phyloP scores from a whole-genome alignment of 1,139 yeast species.

The Starmera stellimalicola region DNA sequence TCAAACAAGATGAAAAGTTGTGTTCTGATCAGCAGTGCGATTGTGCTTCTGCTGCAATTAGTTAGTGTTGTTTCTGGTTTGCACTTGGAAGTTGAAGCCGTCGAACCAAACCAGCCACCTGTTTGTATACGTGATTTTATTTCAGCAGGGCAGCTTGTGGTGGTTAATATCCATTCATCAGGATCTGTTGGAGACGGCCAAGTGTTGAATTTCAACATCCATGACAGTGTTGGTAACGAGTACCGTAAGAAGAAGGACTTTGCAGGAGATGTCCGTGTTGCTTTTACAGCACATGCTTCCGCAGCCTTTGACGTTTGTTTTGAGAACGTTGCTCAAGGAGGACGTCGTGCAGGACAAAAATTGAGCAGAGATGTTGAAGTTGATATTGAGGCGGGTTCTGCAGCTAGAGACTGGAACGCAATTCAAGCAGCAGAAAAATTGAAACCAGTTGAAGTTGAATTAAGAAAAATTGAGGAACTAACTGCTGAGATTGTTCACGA shows the following conservation, averaged over 20 bases:
- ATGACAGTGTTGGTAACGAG: conserved; percentile 64
- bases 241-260: conserved; percentile 56
- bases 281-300: conserved; percentile 75
- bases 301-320: conserved; percentile 90
- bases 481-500: conserved; percentile 73
- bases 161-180: conserved; percentile 62
- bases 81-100: conserved; percentile 28
- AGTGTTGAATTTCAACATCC: conserved; percentile 48
- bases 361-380: conserved; percentile 64
- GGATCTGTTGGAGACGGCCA: conserved; percentile 86
- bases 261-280: conserved; percentile 58
- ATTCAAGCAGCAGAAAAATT: conserved; percentile 87
- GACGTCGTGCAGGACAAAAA: conserved; percentile 24
- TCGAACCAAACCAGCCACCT: conserved; percentile 31
- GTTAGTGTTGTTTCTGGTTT: conserved; percentile 13
- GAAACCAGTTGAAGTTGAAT: conserved; percentile 85
- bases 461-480: conserved; percentile 76
- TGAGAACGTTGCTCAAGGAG: conserved; percentile 46
- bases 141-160: conserved; percentile 74
- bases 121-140: conserved; percentile 89
- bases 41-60: conserved; percentile 4
- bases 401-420: conserved; percentile 97
- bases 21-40: neutral
- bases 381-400: conserved; percentile 91
- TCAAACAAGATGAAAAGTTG: neutral